Evolutionary conservation across 768 basidiomycete genomes (phyloP).

Genomic region (Boletellus emodensis): DNA sequence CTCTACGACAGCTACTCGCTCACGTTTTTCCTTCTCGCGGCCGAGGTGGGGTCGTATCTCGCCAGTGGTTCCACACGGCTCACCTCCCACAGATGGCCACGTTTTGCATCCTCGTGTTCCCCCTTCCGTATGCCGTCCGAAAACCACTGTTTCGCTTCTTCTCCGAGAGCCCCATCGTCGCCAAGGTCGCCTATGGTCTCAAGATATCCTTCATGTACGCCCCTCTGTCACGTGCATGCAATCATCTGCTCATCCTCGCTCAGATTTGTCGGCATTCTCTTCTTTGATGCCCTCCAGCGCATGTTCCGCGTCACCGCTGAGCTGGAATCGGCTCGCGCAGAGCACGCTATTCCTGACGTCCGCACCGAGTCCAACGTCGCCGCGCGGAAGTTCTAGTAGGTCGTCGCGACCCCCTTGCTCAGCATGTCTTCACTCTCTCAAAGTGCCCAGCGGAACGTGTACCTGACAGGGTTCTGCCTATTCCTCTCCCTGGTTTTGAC

Average conservation of each 20-base stretch:
- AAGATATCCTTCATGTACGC: slow-evolving; percentile 92
- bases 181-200: slow-evolving; percentile 84
- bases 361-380: slow-evolving; percentile 85
- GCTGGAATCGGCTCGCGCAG: slow-evolving; percentile 59
- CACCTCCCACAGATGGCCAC: slow-evolving; percentile 57
- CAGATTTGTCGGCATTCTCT: slow-evolving; percentile 82
- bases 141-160: slow-evolving; percentile 71
- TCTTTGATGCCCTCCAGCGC: slow-evolving; percentile 88
- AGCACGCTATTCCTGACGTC: slow-evolving; percentile 50
- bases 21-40: slow-evolving; percentile 75
- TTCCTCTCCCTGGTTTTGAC: slow-evolving; percentile 95
- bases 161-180: slow-evolving; percentile 63
- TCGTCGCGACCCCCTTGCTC: slow-evolving; percentile 1
- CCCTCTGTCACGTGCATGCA: background rate
- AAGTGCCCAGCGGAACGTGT: slow-evolving; percentile 86
- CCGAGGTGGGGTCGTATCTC: slow-evolving; percentile 49
- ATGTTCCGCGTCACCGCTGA: slow-evolving; percentile 83
- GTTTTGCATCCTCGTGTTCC: slow-evolving; percentile 80
- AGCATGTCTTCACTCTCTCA: background rate
- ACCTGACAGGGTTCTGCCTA: slow-evolving; percentile 89
- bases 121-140: slow-evolving; percentile 73
- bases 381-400: slow-evolving; percentile 91
- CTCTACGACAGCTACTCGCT: slow-evolving; percentile 57
- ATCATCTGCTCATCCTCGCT: background rate
- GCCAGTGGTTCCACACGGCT: background rate